These are phyloP conservation scores for Dryadomyces sulphureus DNA, from an alignment of 2,329 filamentous ascomycete genomes.

Conservation along the genomic window DNA sequence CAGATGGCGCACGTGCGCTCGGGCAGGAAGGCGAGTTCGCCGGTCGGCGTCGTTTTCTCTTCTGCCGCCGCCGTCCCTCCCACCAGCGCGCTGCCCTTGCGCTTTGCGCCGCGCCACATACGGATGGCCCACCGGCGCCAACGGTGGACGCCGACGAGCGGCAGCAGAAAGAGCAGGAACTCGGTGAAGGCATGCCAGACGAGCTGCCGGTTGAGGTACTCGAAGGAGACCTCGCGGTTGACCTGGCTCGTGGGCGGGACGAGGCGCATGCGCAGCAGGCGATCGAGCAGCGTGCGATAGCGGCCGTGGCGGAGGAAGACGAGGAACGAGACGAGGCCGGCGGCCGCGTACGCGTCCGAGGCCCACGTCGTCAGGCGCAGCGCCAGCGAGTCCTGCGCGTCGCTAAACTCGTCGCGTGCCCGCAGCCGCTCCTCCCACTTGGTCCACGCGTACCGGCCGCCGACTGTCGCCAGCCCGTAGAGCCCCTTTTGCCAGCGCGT, in stretches of 20 bases:
- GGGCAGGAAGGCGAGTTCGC: slow-evolving; percentile 73
- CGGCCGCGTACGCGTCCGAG: slow-evolving; percentile 63
- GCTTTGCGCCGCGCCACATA: slow-evolving; percentile 60
- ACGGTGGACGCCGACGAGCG: slow-evolving; percentile 82
- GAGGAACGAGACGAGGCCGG: slow-evolving; percentile 73
- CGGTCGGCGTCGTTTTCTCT: slow-evolving; percentile 24
- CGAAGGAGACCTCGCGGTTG: slow-evolving; percentile 84
- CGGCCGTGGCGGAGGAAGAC: slow-evolving; percentile 82
- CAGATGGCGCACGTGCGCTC: slow-evolving; percentile 94
- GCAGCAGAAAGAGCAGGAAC: slow-evolving; percentile 93
- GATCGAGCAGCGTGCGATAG: slow-evolving; percentile 82
- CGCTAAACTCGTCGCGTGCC: slow-evolving; percentile 45
- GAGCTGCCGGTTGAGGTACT: slow-evolving; percentile 92
- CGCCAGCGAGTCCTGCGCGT: slow-evolving; percentile 22
- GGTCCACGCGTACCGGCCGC: slow-evolving; percentile 78
- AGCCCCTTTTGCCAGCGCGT: slow-evolving; percentile 69
- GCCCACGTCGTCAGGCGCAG: slow-evolving; percentile 50
- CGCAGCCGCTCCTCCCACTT: slow-evolving; percentile 84
- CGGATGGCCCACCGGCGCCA: slow-evolving; percentile 85
- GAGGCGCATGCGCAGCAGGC: slow-evolving; percentile 69
- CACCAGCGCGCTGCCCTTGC: slow-evolving; percentile 39
- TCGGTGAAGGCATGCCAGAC: slow-evolving; percentile 99
- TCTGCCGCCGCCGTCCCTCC: slow-evolving; percentile 18
- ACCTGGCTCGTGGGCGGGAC: slow-evolving; percentile 75
- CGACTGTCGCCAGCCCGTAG: slow-evolving; percentile 75